Conservation (phyloP, 257 asterid genomes). For the Pogostemon cablin region DNA sequence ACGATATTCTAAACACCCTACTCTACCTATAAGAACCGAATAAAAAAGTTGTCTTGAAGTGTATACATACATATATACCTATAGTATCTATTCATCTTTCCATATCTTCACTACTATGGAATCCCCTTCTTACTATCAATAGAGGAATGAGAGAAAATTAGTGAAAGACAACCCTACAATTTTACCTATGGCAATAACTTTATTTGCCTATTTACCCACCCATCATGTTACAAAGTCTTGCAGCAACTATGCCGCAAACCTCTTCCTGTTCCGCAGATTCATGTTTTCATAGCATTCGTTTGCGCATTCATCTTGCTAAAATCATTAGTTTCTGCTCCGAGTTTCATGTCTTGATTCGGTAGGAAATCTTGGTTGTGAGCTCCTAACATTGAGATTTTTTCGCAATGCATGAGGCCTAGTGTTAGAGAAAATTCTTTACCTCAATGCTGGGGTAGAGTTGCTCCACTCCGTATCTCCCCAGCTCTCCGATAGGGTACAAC, state of each 20-base stretch:
- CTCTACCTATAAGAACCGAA: slow-evolving; percentile 55
- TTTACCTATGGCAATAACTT: not conserved
- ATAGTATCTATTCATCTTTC: slow-evolving; percentile 32
- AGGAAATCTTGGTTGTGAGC: slow-evolving; percentile 57
- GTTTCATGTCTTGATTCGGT: slow-evolving; percentile 58
- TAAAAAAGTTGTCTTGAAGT: slow-evolving; percentile 47
- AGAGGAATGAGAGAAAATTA: slow-evolving; percentile 37
- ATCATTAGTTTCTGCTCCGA: slow-evolving; percentile 59
- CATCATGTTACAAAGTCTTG: slow-evolving; percentile 77
- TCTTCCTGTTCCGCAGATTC: slow-evolving; percentile 74
- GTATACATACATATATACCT: slow-evolving; percentile 45
- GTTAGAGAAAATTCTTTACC: slow-evolving; percentile 84
- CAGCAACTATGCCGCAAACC: slow-evolving; percentile 78
- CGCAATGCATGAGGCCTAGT: slow-evolving; percentile 84
- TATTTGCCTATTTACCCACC: not conserved
- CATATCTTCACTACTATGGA: slow-evolving; percentile 51
- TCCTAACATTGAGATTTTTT: slow-evolving; percentile 66
- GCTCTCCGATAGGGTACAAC: slow-evolving; percentile 69
- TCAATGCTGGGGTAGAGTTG: slow-evolving; percentile 70
- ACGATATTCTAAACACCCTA: slow-evolving; percentile 45
- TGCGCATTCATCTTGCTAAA: slow-evolving; percentile 48
- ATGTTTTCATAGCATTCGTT: slow-evolving; percentile 59
- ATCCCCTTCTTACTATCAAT: slow-evolving; percentile 41
- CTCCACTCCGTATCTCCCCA: slow-evolving; percentile 67
- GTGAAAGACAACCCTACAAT: slow-evolving; percentile 34